Conservation (phyloP, 371 early-diverging fungal species). For the Syncephalastrum racemosum region DNA sequence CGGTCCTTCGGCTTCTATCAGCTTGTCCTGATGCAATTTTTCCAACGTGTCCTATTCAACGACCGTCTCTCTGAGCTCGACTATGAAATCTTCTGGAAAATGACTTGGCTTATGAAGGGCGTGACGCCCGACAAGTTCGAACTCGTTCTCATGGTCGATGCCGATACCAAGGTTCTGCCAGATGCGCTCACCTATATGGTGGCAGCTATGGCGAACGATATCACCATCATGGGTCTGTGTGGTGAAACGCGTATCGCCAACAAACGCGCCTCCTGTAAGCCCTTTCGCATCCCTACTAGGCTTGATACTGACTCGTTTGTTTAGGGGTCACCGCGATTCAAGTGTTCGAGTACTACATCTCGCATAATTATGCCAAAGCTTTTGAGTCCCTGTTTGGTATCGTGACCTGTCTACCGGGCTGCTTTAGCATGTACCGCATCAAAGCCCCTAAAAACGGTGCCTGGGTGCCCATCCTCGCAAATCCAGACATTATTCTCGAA, state of each 20-base stretch:
- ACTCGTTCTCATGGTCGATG: slow-evolving; percentile 93
- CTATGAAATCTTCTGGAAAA: slow-evolving; percentile 92
- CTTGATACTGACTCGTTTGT: slow-evolving; percentile 46
- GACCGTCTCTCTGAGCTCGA: slow-evolving; percentile 96
- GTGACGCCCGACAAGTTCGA: slow-evolving; percentile 95
- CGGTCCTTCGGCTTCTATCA: not conserved
- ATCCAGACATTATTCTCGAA: slow-evolving; percentile 84
- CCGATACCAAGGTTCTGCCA: slow-evolving; percentile 87
- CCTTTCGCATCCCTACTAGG: slow-evolving; percentile 36
- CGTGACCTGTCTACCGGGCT: slow-evolving; percentile 99
- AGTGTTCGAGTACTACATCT: slow-evolving; percentile 96
- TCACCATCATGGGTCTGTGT: slow-evolving; percentile 82
- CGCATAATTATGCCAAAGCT: slow-evolving; percentile 92
- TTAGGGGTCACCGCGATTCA: slow-evolving; percentile 52
- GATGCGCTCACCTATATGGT: slow-evolving; percentile 80
- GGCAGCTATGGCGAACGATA: slow-evolving; percentile 81
- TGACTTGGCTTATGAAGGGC: slow-evolving; percentile 74
- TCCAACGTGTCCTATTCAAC: slow-evolving; percentile 87
- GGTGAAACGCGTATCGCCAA: slow-evolving; percentile 88
- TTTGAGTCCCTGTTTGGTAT: slow-evolving; percentile 98
- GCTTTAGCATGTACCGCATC: slow-evolving; percentile 90
- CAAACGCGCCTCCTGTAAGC: slow-evolving; percentile 80
- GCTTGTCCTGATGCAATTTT: slow-evolving; percentile 92
- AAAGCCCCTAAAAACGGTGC: slow-evolving; percentile 75
- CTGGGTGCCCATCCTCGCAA: slow-evolving; percentile 84